Conservation (phyloP, 2,329 filamentous ascomycete genomes). For the Cordyceps militaris region DNA sequence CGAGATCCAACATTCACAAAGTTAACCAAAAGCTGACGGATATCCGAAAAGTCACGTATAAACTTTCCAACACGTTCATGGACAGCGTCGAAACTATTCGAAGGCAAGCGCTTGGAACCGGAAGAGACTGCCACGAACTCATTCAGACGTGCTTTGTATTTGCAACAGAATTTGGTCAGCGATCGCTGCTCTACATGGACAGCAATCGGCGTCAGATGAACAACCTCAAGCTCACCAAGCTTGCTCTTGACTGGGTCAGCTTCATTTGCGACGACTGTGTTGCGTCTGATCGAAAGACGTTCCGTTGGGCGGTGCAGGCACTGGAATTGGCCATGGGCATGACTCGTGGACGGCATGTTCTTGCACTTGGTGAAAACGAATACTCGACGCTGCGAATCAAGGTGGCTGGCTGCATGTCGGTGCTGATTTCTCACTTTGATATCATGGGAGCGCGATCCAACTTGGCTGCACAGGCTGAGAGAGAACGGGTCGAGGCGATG, state of each 20-base stretch:
- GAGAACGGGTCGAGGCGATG: conserved; percentile 75
- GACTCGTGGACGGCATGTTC: conserved; percentile 86
- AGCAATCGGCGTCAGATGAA: conserved; percentile 94
- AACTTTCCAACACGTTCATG: conserved; percentile 96
- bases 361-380: conserved; percentile 84
- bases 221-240: conserved; percentile 86
- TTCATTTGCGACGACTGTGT: conserved; percentile 98
- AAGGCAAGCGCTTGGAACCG: conserved; percentile 60
- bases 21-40: conserved; percentile 88
- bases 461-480: conserved; percentile 87
- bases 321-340: conserved; percentile 97
- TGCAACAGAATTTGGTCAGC: conserved; percentile 96
- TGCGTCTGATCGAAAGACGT: conserved; percentile 88
- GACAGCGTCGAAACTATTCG: conserved; percentile 93
- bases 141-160: conserved; percentile 98
- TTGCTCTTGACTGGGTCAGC: conserved; percentile 93
- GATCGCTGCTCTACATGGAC: conserved; percentile 92
- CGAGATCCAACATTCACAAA: conserved; percentile 85
- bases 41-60: conserved; percentile 92
- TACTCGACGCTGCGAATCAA: conserved; percentile 77
- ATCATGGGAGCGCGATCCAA: conserved; percentile 97
- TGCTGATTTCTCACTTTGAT: conserved; percentile 96
- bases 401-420: conserved; percentile 93
- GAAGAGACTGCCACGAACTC: conserved; percentile 84
- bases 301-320: conserved; percentile 92